phyloP scores from a whole-genome alignment of 352 stramenopile genomes.

The Phytophthora citrophthora region DNA sequence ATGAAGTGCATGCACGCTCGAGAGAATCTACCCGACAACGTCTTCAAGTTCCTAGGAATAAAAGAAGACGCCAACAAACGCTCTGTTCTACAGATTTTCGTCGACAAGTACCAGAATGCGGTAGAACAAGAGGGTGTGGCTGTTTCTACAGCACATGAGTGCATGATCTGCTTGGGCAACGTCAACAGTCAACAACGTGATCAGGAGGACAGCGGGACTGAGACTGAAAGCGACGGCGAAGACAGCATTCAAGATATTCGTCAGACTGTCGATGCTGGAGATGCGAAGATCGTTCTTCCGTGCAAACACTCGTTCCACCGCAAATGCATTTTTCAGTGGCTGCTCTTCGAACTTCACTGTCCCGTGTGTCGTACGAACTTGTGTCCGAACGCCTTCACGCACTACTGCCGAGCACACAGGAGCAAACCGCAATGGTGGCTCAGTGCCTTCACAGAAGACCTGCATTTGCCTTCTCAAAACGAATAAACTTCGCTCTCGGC shows the following conservation, averaged over 20 bases:
- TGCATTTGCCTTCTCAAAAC: background rate
- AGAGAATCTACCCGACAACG: background rate
- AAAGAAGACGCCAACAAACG: background rate
- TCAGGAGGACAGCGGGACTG: background rate
- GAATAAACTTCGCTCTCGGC: background rate
- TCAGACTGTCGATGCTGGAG: background rate
- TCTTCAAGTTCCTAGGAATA: background rate
- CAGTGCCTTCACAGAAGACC: background rate
- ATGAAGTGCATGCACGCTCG: background rate
- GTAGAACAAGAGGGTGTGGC: background rate
- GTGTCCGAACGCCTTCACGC: background rate
- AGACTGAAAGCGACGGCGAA: background rate
- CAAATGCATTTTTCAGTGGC: conserved; percentile 70
- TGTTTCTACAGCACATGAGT: background rate
- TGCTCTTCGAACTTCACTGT: conserved; percentile 69
- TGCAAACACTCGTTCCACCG: conserved; percentile 37
- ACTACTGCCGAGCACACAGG: background rate
- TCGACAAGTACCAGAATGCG: background rate
- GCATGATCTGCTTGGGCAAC: background rate
- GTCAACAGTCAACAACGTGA: background rate
- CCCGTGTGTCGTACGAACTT: conserved; percentile 46
- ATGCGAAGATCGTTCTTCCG: conserved; percentile 3
- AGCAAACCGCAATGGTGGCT: background rate
- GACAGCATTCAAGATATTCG: background rate
- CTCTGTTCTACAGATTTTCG: background rate